These are phyloP conservation scores for Anisodus acutangulus DNA, from an alignment of 257 asterid species.

Conservation along the genomic window DNA sequence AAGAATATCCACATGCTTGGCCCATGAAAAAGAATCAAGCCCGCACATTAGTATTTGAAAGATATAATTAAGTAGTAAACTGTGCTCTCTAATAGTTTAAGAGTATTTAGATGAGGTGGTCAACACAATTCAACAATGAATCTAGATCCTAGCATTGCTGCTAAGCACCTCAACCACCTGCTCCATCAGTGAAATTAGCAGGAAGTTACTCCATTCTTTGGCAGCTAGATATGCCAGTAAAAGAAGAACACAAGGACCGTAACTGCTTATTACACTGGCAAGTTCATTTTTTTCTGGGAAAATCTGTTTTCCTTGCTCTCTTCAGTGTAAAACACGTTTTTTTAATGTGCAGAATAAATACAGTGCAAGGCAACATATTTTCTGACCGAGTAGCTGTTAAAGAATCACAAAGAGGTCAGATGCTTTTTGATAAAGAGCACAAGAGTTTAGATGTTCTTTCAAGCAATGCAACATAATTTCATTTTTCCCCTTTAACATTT, in stretches of 20 bases:
- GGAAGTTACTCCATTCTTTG: slow-evolving; percentile 23
- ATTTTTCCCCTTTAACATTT: neutral
- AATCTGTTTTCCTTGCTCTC: neutral
- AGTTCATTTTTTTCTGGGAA: neutral
- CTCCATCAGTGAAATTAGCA: neutral
- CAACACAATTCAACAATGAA: neutral
- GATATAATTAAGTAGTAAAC: neutral
- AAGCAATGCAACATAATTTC: neutral
- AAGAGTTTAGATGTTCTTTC: neutral
- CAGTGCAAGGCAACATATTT: neutral
- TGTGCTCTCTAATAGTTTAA: slow-evolving; percentile 6
- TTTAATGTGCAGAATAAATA: neutral
- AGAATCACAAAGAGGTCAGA: neutral
- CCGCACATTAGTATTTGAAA: neutral
- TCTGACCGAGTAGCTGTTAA: neutral
- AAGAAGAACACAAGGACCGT: neutral
- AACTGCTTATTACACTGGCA: neutral
- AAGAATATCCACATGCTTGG: neutral
- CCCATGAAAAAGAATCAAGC: slow-evolving; percentile 18
- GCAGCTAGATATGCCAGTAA: slow-evolving; percentile 26
- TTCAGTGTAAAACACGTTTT: neutral
- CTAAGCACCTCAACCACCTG: slow-evolving; percentile 10
- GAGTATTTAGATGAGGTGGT: neutral
- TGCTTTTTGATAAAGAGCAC: neutral
- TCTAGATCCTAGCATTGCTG: slow-evolving; percentile 6